Conservation (phyloP, 2,329 filamentous ascomycete species). For the Cercospora janseana region DNA sequence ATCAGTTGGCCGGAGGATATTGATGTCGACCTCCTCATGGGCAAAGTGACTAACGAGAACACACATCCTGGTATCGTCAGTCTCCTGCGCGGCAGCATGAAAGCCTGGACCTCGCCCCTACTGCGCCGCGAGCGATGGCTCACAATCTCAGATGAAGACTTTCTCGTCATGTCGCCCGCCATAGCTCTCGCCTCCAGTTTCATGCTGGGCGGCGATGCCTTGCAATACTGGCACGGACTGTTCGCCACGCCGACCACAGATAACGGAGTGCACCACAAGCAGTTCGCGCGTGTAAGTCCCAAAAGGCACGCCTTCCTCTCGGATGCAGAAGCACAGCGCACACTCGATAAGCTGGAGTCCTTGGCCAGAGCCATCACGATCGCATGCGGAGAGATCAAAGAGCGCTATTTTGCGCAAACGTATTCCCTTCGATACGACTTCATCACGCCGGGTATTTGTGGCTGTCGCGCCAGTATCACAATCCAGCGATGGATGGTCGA, state of each 20-base stretch:
- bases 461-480: too few relatives aligned
- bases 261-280: neutral
- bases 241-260: neutral
- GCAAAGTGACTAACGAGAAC: too few relatives aligned
- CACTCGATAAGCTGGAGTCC: neutral
- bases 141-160: neutral
- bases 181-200: slow-evolving; percentile 2
- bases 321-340: neutral
- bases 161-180: neutral
- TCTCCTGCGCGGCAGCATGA: neutral
- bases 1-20: too few relatives aligned
- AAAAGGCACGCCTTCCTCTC: neutral
- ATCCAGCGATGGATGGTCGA: too few relatives aligned
- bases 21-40: too few relatives aligned
- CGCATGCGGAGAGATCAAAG: too few relatives aligned
- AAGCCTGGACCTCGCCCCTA: neutral
- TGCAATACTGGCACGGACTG: slow-evolving; percentile 8
- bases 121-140: neutral
- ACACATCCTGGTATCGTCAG: neutral
- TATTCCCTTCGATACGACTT: too few relatives aligned
- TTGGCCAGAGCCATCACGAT: neutral
- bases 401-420: too few relatives aligned
- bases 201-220: neutral
- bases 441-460: too few relatives aligned
- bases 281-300: neutral